These are phyloP conservation scores for Allium cepa DNA, from an alignment of 106 monocot genomes.

Conservation along the genomic window DNA sequence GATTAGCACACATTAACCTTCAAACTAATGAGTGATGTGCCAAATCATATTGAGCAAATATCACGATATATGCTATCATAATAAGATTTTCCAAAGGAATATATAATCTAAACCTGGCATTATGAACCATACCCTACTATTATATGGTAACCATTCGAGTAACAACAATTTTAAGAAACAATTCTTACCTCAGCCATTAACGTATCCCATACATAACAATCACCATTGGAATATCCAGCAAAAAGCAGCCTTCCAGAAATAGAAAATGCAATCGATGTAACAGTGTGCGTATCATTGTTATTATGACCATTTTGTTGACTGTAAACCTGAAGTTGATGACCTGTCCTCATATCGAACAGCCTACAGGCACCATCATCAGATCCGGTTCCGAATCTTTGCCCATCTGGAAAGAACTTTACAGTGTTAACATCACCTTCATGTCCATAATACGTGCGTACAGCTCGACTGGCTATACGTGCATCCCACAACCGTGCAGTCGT, in stretches of 20 bases:
- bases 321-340: constrained; percentile 94
- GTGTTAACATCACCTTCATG: constrained; percentile 80
- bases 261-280: constrained; percentile 86
- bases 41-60: too few species aligned
- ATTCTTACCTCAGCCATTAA: constrained; percentile 68
- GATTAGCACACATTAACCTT: too few species aligned
- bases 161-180: neutral
- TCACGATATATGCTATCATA: too few species aligned
- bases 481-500: constrained; percentile 86
- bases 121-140: too few species aligned
- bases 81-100: too few species aligned
- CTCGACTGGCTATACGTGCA: constrained; percentile 74
- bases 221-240: constrained; percentile 98
- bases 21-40: too few species aligned
- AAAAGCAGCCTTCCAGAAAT: constrained; percentile 91
- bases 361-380: constrained; percentile 94
- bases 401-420: constrained; percentile 98
- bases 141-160: too few species aligned
- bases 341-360: constrained; percentile 88
- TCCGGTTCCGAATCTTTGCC: constrained; percentile 89
- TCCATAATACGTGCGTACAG: constrained; percentile 71
- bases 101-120: too few species aligned
- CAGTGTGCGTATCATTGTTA: constrained; percentile 39
- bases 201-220: constrained; percentile 93
- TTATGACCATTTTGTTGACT: constrained; percentile 26